Base-by-base conservation (phyloP, 345 rosid species). In the Camelina laxa region DNA sequence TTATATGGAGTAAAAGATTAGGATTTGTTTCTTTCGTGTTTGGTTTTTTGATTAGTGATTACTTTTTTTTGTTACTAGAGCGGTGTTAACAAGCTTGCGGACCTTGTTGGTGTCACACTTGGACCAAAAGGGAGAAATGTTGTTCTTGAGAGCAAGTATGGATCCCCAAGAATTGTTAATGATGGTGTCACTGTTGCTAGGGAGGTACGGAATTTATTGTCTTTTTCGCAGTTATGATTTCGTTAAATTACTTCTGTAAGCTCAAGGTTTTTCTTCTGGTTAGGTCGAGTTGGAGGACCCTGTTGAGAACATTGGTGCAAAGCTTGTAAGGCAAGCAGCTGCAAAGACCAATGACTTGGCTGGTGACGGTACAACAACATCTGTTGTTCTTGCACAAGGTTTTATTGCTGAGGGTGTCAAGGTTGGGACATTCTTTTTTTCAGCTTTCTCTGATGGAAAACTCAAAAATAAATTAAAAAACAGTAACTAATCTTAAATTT, bases 331-430 rank as follows among this genome's bases (percentile, higher is more conserved):
- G 70, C 98, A 96, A 79, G 99, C 99, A 5, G 99, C 99, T 82
- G 88, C 96, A 35, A 95, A 95, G 81, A 92, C 98, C 12, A 95
- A 95, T 79, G 99, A 95, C 87, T 76, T 95, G 84, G 99, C 99
- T 62, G 99, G 98, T 72, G 99, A 92, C 63, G 98, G 99, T 27
- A 96, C 99, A 5, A 96, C 99, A 22, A 96, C 99, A 61, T 96
- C 99, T 9, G 99, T 96, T 75, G 99, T 96, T 74, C 99, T 96
- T 55, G 99, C 99, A 3, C 98, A 96, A 69, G 99, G 99, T 53
- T 94, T 92, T 30, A 92, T 96, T 75, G 90, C 98, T 12, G 98
- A 92, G 85, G 98, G 98, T 50, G 95, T 96, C 60, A 92, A 96
- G 97, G 97, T 91, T 24, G 63, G 86, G 70, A 15, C 54, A 31